Evolutionary conservation across 306 rosid genomes (phyloP), one percentile per base, ranked within the genome.

Genomic region (Datisca glomerata): DNA sequence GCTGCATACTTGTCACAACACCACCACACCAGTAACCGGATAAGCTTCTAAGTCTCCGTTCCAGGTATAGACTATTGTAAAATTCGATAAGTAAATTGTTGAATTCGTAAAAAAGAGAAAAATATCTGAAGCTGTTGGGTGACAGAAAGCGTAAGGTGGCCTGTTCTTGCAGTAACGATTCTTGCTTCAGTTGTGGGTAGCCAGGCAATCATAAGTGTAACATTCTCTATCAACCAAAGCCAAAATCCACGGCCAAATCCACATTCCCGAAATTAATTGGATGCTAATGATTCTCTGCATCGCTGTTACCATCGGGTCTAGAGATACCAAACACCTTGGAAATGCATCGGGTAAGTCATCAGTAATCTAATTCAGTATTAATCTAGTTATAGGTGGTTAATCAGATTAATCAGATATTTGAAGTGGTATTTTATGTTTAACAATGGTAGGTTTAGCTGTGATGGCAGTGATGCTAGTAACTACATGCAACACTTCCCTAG

Each of bases 151-250:
- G 19, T 61, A 8, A 44, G 46, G 18, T 61, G 67, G 67, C 67
- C 67, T 0, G 60, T 61, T 12, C 18, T 61, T 14, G 21, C 36
- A 3, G 24, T 61, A 9, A 60, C 67, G 11, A 61, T 58, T 45
- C 67, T 61, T 37, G 67, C 67, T 38, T 44, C 67, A 25, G 55
- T 45, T 41, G 67, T 53, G 54, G 67, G 55, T 41, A 61, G 67
- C 55, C 67, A 53, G 40, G 67, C 67, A 28, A 53, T 61, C 16
- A 61, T 61, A 14, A 52, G 59, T 15, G 67, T 53, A 24, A 61
- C 67, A 28, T 61, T 61, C 43, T 61, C 67, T 12, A 61, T 61
- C 36, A 49, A 59, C 65, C 2, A 49, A 57, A n/a, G 45, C 42
- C 14, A 42, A 50, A 51, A 58, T 49, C 37, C 44, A 49, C 15